Evolutionary conservation across 148 eudicot species (phyloP).

Genomic region (Dysphania ambrosioides): DNA sequence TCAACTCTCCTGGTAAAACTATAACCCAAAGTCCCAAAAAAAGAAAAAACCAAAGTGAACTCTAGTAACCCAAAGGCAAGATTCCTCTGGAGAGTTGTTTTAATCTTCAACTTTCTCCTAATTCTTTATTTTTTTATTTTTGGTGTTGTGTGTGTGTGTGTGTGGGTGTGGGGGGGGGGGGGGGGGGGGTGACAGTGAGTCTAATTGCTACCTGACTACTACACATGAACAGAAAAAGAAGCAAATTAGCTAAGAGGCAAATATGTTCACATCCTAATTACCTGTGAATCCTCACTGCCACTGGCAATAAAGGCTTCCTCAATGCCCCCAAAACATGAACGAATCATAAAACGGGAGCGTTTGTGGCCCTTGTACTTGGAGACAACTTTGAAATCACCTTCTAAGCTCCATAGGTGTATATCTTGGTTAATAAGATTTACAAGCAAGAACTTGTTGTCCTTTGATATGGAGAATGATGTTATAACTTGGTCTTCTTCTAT

Average conservation of each 20-base stretch:
- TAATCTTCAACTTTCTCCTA: too few relatives aligned
- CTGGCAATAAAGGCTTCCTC: constrained; percentile 73
- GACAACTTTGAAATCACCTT: constrained; percentile 38
- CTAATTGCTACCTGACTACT: too few relatives aligned
- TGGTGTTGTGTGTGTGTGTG: too few relatives aligned
- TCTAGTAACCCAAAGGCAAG: too few relatives aligned
- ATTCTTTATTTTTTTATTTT: too few relatives aligned
- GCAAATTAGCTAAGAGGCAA: neutral
- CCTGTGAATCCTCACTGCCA: constrained; percentile 90
- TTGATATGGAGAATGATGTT: constrained; percentile 56
- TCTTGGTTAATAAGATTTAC: constrained; percentile 61
- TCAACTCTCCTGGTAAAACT: too few relatives aligned
- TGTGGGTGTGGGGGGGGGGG: too few relatives aligned
- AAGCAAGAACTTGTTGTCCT: constrained; percentile 54
- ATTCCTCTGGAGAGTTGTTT: too few relatives aligned
- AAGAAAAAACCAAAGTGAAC: too few relatives aligned
- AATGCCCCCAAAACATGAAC: constrained; percentile 76
- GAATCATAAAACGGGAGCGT: constrained; percentile 52
- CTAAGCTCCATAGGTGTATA: constrained; percentile 71
- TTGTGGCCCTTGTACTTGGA: constrained; percentile 63
- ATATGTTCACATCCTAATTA: neutral
- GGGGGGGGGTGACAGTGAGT: too few relatives aligned
- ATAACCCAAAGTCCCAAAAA: too few relatives aligned
- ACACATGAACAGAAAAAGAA: neutral
- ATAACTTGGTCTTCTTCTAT: constrained; percentile 61